Evolutionary conservation across 108 stramenopile species (phyloP).

Genomic region (Pelagomonas calceolata): DNA sequence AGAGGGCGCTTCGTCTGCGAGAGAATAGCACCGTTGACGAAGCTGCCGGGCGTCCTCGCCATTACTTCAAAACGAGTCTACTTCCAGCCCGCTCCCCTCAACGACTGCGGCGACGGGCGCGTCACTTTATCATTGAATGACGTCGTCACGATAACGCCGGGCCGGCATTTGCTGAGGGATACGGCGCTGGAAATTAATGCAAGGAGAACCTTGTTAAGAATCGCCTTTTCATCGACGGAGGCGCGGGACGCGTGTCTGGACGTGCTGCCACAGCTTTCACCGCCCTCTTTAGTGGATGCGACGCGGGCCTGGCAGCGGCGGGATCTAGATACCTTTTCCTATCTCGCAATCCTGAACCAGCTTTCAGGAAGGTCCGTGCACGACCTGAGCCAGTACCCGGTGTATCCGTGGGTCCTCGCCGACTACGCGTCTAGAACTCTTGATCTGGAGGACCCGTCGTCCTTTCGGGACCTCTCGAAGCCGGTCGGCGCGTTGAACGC

Average conservation of each 20-base stretch:
- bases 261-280: neutral
- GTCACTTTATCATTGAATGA: neutral
- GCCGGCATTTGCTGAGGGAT: slow-evolving; percentile 18
- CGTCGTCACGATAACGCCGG: neutral
- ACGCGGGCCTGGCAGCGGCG: slow-evolving; percentile 24
- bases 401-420: slow-evolving; percentile 91
- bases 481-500: slow-evolving; percentile 41
- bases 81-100: slow-evolving; percentile 43
- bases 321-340: slow-evolving; percentile 75
- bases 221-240: slow-evolving; percentile 16
- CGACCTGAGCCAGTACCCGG: slow-evolving; percentile 94
- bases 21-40: slow-evolving; percentile 25
- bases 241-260: slow-evolving; percentile 14
- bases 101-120: slow-evolving; percentile 33
- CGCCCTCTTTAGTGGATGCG: slow-evolving; percentile 1
- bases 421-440: slow-evolving; percentile 61
- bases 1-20: neutral
- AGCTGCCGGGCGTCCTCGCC: slow-evolving; percentile 32
- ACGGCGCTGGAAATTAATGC: slow-evolving; percentile 23
- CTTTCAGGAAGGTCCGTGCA: slow-evolving; percentile 81
- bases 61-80: slow-evolving; percentile 32
- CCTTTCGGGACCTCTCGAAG: slow-evolving; percentile 48
- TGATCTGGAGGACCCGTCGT: slow-evolving; percentile 44
- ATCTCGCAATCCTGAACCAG: slow-evolving; percentile 82
- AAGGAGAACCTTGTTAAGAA: slow-evolving; percentile 8